Conservation (phyloP, 805 yeast genomes). For the Ascoidea rubescens region DNA sequence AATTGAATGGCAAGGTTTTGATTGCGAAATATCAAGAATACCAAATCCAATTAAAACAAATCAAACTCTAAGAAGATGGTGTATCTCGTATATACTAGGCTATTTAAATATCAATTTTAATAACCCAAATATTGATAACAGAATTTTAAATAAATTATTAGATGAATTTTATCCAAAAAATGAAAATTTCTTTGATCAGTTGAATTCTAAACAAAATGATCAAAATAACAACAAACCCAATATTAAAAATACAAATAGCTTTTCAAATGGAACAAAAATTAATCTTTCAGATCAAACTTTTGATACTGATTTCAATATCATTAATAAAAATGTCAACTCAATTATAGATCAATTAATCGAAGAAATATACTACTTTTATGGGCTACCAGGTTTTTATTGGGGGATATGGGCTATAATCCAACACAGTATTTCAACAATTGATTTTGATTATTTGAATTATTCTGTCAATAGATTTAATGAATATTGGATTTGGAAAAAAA, state of each 20-base stretch:
- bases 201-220: neutral
- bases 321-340: slow-evolving; percentile 3
- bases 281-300: no score
- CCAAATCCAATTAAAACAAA: slow-evolving; percentile 35
- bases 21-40: slow-evolving; percentile 46
- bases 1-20: slow-evolving; percentile 75
- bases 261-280: neutral
- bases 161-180: no score
- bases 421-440: slow-evolving; percentile 51
- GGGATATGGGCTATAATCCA: slow-evolving; percentile 77
- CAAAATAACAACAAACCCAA: no score
- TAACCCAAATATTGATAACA: neutral
- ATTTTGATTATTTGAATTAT: slow-evolving; percentile 54
- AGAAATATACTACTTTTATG: slow-evolving; percentile 51
- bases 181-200: neutral
- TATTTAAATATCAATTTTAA: no score
- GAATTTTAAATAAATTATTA: no score
- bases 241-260: no score
- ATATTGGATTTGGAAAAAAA: slow-evolving; percentile 54
- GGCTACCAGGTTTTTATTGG: slow-evolving; percentile 78
- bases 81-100: slow-evolving; percentile 33
- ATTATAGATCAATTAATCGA: slow-evolving; percentile 31
- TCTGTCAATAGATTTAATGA: slow-evolving; percentile 47
- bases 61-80: slow-evolving; percentile 40
- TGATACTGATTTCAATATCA: no score